Base-by-base conservation (phyloP, 2,329 filamentous ascomycete genomes). In the Juglanconis juglandina region DNA sequence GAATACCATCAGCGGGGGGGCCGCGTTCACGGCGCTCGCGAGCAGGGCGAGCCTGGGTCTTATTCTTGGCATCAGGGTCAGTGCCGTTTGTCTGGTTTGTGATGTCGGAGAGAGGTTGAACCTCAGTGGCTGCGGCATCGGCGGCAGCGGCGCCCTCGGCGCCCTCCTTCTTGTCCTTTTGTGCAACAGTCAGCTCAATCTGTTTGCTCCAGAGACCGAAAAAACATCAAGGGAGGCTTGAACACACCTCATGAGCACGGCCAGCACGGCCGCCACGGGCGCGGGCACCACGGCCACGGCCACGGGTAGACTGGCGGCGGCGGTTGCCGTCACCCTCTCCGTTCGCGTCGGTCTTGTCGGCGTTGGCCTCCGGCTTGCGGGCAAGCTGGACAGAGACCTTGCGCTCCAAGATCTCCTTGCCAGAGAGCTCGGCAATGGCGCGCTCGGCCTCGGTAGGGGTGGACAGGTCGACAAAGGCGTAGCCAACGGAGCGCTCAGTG, bases 341-440 rank as follows among this genome's bases (percentile, higher is more conserved):
- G 76, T 89, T 91, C 71, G 84, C 81, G 72, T 92, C 91, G 51
- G 78, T 72, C 83, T 90, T 91, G 77, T 92, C 90, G 68, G 86
- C 87, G 71, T 89, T 84, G 68, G 90, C 84, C 82, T 98, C 94
- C 63, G 94, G 94, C 85, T 96, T 98, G 81, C 94, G 94, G 72
- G 95, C 95, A 72, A 97, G 89, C 83, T 99, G 95, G 68, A 99
- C 95, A 50, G 93, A 98, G 73, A 98, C 95, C 89, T 98, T 98
- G 79, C 95, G 94, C 79, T 97, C 92, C 62, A 98, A 87, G 71
- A 99, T 95, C 81, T 96, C 92, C 84, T 97, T 93, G 78, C 94
- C 94, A 71, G 95, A 97, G 68, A 99, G 90, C 80, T 96, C 92
- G 70, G 86, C 83, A 71, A 99, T 98, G 73, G 95, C 95, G 77